Evolutionary conservation across 768 basidiomycete genomes (phyloP).

Genomic region (Suillus discolor): DNA sequence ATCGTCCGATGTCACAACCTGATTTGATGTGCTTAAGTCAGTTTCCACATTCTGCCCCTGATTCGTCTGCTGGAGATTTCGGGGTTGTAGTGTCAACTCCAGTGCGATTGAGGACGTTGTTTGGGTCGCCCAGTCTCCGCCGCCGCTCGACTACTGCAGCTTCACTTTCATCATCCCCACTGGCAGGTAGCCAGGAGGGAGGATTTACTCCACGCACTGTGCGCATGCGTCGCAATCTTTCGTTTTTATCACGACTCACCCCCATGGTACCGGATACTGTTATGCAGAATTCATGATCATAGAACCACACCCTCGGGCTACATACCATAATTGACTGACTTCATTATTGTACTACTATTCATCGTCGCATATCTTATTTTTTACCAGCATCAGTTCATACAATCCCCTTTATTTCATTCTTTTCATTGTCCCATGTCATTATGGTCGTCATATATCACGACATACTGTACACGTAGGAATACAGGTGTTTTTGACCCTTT

Average conservation of each 20-base stretch:
- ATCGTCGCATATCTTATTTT: conserved; percentile 19
- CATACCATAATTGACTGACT: conserved; percentile 4
- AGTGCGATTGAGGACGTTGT: conserved; percentile 17
- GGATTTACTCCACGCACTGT: conserved; percentile 18
- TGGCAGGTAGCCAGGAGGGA: conserved; percentile 15
- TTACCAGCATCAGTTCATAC: conserved; percentile 12
- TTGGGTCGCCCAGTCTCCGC: conserved; percentile 15
- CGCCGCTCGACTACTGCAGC: conserved; percentile 22
- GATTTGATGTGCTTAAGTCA: conserved; percentile 27
- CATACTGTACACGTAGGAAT: conserved; percentile 5
- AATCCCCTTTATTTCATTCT: conserved; percentile 12
- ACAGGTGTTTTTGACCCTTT: neutral
- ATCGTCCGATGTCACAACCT: conserved; percentile 33
- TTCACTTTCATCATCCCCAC: conserved; percentile 15
- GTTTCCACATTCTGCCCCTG: conserved; percentile 17
- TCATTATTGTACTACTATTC: conserved; percentile 9
- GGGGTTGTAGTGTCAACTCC: conserved; percentile 20
- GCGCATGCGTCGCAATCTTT: conserved; percentile 35
- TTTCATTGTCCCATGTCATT: conserved; percentile 3
- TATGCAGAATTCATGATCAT: conserved; percentile 15
- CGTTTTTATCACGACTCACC: conserved; percentile 40
- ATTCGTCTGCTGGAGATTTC: conserved; percentile 24
- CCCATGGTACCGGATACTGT: conserved; percentile 14
- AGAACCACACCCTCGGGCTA: conserved; percentile 6
- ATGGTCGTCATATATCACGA: neutral